Evolutionary conservation across 305 asterid species (phyloP), one percentile per base, ranked within the genome.

Genomic region (Plantago rigida): DNA sequence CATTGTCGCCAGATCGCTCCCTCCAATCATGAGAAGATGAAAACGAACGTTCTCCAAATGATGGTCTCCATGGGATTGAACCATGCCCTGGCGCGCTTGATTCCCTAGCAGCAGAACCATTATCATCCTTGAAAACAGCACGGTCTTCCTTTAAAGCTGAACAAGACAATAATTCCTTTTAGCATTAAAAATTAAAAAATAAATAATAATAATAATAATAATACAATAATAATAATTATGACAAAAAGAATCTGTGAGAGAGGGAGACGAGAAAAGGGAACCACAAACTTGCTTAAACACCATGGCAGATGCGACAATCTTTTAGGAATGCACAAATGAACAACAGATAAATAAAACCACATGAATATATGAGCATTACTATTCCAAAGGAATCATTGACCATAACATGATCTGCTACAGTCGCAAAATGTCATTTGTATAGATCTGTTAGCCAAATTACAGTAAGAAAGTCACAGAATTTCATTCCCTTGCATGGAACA

Each of bases 61-160:
- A 81, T 51, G 84, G 74, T 65, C 79, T 74, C 91, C 89, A 75
- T 19, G 79, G 28, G 62, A 31, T 24, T 67, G 85, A 72, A 19
- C 85, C 71, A 54, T 75, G 71, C 39, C 81, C 85, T 15, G 71
- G 80, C 41, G 64, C 50, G 61, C 68, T 64, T 48, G 79, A 65
- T 62, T 78, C 89, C 57, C 75, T 71, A 68, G 70, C 70, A 26
- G 67, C 52, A 14, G 74, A 59, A 64, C 51, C 60, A 66, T 71
- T 81, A 63, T 77, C 82, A 14, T 64, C 73, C 67, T 66, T 81
- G 36, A 57, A 53, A 70, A 39, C 56, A 63, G 24, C 36, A 24
- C 73, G 44, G 1, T 36, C 89, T 67, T 79, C 86, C 64, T 69
- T 68, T 24, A 76, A 28, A 65, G 77, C 83, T 79, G 81, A 62